Base-by-base conservation (phyloP, 179 eudicot genomes). In the Vitellaria paradoxa region DNA sequence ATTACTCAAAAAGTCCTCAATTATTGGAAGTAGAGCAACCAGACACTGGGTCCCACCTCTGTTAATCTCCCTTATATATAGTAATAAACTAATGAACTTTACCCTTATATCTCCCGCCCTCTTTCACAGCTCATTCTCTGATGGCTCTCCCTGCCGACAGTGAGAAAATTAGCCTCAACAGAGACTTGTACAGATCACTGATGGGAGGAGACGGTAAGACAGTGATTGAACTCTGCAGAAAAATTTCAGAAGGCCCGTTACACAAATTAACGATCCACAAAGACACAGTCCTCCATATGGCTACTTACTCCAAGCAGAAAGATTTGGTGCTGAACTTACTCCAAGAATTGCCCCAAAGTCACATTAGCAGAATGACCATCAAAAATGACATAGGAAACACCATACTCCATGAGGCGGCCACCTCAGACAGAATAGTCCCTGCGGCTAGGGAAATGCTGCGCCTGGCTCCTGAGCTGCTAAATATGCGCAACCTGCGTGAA, bases 401-500 rank as follows among this genome's bases (percentile, higher is more conserved):
- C 18, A 52, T 72, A 5, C 81, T 78, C 3, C 81, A 78, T 14
- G 81, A 52, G 24, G 70, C 81, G 1, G 76, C 76, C 20, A 72
- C 81, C 5, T 53, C 56, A 14, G n/a, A 72, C 45, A 30, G 17
- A 17, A 3, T 57, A 30, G 9, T 78, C 63, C 2, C 0, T 18
- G 81, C 67, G 4, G 81, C 81, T 0, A 6, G 0, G 2, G 64
- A 24, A 11, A 63, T 78, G 52, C 15, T 72, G 8, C 3, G 30
- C 0, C 5, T 12, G 26, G 76, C 55, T 3, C 72, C 65, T 1
- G 11, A 53, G 15, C 40, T 78, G 57, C 46, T 78, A 15, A 9
- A 0, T 7, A 17, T 4, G 20, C 7, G 5, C 21, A 52, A 78
- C 65, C 1, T 9, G 0, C 0, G 4, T 7, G 76, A 65, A 20